Evolutionary conservation across 306 rosid genomes (phyloP).

Genomic region (Betula pendula): DNA sequence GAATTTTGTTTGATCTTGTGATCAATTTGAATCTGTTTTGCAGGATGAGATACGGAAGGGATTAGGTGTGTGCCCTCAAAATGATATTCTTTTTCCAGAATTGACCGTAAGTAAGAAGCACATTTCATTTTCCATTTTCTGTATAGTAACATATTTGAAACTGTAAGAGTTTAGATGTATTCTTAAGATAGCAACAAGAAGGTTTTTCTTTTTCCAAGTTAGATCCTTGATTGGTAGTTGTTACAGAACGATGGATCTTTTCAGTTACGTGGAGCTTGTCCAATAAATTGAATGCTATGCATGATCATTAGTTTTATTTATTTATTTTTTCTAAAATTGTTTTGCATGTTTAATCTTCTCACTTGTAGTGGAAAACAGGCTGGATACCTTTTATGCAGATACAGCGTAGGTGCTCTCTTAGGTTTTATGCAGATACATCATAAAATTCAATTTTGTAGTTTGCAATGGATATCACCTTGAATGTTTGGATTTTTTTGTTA

Average conservation of each 20-base stretch:
- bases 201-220: not conserved
- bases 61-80: constrained; percentile 95
- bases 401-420: too few species aligned
- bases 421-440: too few species aligned
- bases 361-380: too few species aligned
- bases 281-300: too few species aligned
- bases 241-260: not conserved
- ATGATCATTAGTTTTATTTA: too few species aligned
- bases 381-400: too few species aligned
- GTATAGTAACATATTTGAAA: not conserved
- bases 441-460: too few species aligned
- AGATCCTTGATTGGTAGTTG: not conserved
- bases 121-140: constrained; percentile 22
- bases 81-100: constrained; percentile 91
- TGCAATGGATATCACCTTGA: too few species aligned
- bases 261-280: too few species aligned
- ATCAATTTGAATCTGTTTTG: constrained; percentile 32
- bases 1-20: constrained; percentile 18
- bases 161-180: constrained; percentile 3
- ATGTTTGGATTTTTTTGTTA: too few species aligned
- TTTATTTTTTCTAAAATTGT: too few species aligned
- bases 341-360: too few species aligned
- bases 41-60: constrained; percentile 95
- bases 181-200: not conserved
- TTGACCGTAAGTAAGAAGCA: constrained; percentile 67